Evolutionary conservation across 2,329 filamentous ascomycete genomes (phyloP).

Genomic region (Pseudophaeomoniella oleicola): DNA sequence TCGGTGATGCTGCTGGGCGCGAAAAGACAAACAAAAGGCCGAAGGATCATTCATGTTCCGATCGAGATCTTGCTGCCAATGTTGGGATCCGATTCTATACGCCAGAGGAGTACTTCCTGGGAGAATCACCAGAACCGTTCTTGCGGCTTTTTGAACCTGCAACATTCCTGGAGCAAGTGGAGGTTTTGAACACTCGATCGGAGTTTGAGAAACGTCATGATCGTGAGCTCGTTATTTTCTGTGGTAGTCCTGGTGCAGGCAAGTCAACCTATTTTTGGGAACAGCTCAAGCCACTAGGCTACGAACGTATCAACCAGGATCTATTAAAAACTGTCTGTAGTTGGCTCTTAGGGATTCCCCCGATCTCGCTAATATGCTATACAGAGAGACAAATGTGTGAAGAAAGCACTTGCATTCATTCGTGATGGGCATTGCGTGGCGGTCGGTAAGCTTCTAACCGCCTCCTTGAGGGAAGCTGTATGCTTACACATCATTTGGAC

Average conservation of each 20-base stretch:
- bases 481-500: slow-evolving; percentile 38
- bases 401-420: slow-evolving; percentile 54
- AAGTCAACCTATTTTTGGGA: slow-evolving; percentile 87
- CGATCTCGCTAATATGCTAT: too few species aligned
- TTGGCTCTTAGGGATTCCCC: slow-evolving; percentile 3
- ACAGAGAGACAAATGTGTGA: slow-evolving; percentile 51
- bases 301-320: slow-evolving; percentile 83
- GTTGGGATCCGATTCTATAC: slow-evolving; percentile 67
- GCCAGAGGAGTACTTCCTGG: slow-evolving; percentile 83
- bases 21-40: slow-evolving; percentile 25
- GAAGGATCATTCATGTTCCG: slow-evolving; percentile 45
- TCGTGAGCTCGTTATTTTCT: slow-evolving; percentile 69
- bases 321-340: slow-evolving; percentile 55
- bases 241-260: slow-evolving; percentile 75
- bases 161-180: slow-evolving; percentile 29
- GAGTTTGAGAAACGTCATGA: slow-evolving; percentile 45
- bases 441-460: slow-evolving; percentile 46
- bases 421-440: slow-evolving; percentile 53
- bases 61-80: slow-evolving; percentile 74
- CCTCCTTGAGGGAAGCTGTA: slow-evolving; percentile 4
- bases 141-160: slow-evolving; percentile 56
- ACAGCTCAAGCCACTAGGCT: slow-evolving; percentile 61
- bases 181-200: slow-evolving; percentile 9
- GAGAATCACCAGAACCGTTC: slow-evolving; percentile 51
- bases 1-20: slow-evolving; percentile 66